Evolutionary conservation across 2,329 filamentous ascomycete genomes (phyloP), one percentile per base, ranked within the genome.

Genomic region (Xylariaceae sp.): DNA sequence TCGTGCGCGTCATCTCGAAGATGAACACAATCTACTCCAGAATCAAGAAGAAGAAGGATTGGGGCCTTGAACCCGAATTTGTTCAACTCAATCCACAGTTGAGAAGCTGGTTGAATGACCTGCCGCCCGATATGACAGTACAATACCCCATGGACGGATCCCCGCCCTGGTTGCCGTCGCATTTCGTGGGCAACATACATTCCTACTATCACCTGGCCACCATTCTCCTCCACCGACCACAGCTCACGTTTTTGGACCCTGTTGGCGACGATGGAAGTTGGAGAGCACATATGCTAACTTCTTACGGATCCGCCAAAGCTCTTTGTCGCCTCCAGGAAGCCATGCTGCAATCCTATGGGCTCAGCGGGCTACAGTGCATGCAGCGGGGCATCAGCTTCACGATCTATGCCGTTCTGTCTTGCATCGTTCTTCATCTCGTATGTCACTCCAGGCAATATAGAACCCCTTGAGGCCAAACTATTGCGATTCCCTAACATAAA

Each of bases 361-460:
- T 96, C 54, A 82, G 82, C 14, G 93, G 92, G 0, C 76, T 97
- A 14, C 79, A 94, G 61, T 95, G 87, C 72, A 97, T 97, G 93
- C 87, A 93, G 64, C 82, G 93, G 60, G 93, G 93, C 38, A 91
- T 96, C 67, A 96, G 92, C 70, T 97, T 96, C 65, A 90, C 90
- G 6, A 90, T 97, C n/a, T 97, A 97, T 66, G 85, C 87, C 50
- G 84, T 96, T 22, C 75, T 97, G 42, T 94, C 90, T 1, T 96
- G 92, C 74, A 92, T 93, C 19, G 92, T 97, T 71, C 80, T 97
- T 49, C 92, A 97, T 70, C 72, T 97, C 71, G 93, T 97, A 78
- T 71, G 90, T 81, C 45, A 28, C 39, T 45, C 51, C 49, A 42
- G 54, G 47, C 44, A 17, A 19, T 14, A 42, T n/a, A 36, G 50